These are phyloP conservation scores for Pseudoperonospora humuli DNA, from an alignment of 352 stramenopile species.

Conservation along the genomic window DNA sequence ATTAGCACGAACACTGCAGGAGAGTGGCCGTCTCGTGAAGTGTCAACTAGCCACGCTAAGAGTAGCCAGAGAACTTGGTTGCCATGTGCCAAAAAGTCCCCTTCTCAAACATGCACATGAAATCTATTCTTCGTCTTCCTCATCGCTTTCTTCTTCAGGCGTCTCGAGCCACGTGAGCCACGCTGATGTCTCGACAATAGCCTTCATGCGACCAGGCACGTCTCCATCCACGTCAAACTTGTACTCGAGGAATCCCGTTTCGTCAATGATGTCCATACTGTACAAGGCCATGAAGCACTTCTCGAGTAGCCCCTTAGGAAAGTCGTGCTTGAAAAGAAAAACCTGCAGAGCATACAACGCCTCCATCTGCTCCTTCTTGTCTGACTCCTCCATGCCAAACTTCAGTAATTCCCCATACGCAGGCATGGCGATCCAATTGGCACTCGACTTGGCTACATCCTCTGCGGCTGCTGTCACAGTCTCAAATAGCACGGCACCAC, in stretches of 20 bases:
- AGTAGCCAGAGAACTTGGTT: constrained; percentile 6
- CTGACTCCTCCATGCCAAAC: constrained; percentile 35
- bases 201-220: constrained; percentile 69
- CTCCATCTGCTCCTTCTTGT: constrained; percentile 60
- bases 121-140: constrained; percentile 77
- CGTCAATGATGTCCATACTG: constrained; percentile 73
- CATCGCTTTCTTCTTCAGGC: constrained; percentile 57
- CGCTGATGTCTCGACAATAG: constrained; percentile 71
- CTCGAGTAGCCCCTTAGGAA: constrained; percentile 71
- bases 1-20: constrained; percentile 11
- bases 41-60: constrained; percentile 8
- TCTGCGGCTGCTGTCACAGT: constrained; percentile 39
- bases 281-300: constrained; percentile 85
- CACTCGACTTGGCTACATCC: constrained; percentile 63
- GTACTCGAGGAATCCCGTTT: constrained; percentile 79
- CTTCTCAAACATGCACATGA: constrained; percentile 21
- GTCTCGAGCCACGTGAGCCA: constrained; percentile 83
- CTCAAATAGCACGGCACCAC: constrained; percentile 48
- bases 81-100: constrained; percentile 5
- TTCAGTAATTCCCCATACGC: constrained; percentile 61
- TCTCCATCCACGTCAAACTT: constrained; percentile 80
- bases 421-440: constrained; percentile 68
- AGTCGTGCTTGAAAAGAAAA: constrained; percentile 65
- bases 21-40: background rate
- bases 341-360: constrained; percentile 70